Evolutionary conservation across 768 basidiomycete species (phyloP), one percentile per base, ranked within the genome.

Genomic region (Trametes cinnabarina): DNA sequence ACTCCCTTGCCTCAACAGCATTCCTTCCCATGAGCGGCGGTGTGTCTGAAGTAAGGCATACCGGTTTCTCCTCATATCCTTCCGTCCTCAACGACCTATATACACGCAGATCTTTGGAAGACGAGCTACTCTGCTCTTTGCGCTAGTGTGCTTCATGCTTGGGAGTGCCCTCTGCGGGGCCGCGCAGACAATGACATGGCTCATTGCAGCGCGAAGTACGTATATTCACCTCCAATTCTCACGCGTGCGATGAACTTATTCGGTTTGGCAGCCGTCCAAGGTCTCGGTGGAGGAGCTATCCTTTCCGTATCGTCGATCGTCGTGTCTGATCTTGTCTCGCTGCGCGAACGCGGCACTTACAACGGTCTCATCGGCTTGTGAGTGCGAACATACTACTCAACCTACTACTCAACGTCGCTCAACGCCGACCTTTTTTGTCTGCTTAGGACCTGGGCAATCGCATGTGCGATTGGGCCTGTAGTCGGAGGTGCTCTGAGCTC

Each of bases 91-190:
- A n/a, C n/a, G n/a, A n/a, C n/a, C n/a, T n/a, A n/a, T n/a, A n/a
- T n/a, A n/a, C n/a, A n/a, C n/a, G n/a, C 57, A 73, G 49, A 66
- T 72, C 2, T 72, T 76, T 48, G 75, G 75, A 1, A 64, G 75
- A 6, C 63, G 65, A 1, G 68, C 71, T 10, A 58, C 69, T 30
- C 55, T 75, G 26, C 52, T 73, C 10, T 59, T 51, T 2, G 62
- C 64, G 17, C 55, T 75, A 15, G 28, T 63, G 0, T 53, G 72
- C 22, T 76, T 76, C 51, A 72, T 74, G 0, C 23, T 76, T 23
- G 77, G 78, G 0, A 71, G 71, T n/a, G 76, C 72, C 0, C 20
- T 79, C 3, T 69, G 68, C 15, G 78, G 74, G 0, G 66, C 72
- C 0, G 73, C 76, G 0, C 62, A 70, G 30, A 72, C 55, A 40